phyloP scores from a whole-genome alignment of 2,329 filamentous ascomycete genomes.

The Neophaeococcomyces aloes region DNA sequence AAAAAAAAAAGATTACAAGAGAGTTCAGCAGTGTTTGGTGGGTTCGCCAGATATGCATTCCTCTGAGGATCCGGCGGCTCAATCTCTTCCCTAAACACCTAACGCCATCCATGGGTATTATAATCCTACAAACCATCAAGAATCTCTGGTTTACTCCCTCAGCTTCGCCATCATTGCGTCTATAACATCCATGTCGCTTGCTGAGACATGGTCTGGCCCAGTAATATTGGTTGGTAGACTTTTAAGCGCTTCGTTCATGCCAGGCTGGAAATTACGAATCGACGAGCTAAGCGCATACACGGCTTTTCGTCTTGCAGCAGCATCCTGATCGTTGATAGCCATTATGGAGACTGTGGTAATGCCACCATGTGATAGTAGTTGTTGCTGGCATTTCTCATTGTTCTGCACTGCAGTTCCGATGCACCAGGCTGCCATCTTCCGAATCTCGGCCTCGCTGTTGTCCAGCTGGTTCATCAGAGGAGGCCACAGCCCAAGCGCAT shows the following conservation, averaged over 20 bases:
- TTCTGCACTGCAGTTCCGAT: slow-evolving; percentile 93
- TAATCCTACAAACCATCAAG: no score
- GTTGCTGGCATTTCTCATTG: slow-evolving; percentile 75
- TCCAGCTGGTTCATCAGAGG: slow-evolving; percentile 63
- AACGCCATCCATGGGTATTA: no score
- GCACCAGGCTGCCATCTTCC: slow-evolving; percentile 88
- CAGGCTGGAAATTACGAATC: slow-evolving; percentile 80
- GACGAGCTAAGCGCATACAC: slow-evolving; percentile 79
- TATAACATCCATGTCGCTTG: slow-evolving; percentile 75
- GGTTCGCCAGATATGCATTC: no score
- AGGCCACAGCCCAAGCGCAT: slow-evolving; percentile 66
- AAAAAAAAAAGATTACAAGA: no score
- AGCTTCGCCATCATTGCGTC: slow-evolving; percentile 63
- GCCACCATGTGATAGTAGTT: slow-evolving; percentile 51
- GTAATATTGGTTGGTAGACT: slow-evolving; percentile 52
- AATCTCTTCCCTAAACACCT: no score
- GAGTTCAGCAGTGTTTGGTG: no score
- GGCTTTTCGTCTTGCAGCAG: slow-evolving; percentile 69
- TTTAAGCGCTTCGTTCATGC: slow-evolving; percentile 54
- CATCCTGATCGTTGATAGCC: slow-evolving; percentile 48
- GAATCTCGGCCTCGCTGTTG: slow-evolving; percentile 58
- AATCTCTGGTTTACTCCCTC: slow-evolving; percentile 11
- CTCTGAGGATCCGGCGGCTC: no score
- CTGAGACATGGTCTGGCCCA: slow-evolving; percentile 58
- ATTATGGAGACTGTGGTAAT: slow-evolving; percentile 60